phyloP scores from a whole-genome alignment of 495 filamentous ascomycete species.

The Barbatosphaeria neglecta region DNA sequence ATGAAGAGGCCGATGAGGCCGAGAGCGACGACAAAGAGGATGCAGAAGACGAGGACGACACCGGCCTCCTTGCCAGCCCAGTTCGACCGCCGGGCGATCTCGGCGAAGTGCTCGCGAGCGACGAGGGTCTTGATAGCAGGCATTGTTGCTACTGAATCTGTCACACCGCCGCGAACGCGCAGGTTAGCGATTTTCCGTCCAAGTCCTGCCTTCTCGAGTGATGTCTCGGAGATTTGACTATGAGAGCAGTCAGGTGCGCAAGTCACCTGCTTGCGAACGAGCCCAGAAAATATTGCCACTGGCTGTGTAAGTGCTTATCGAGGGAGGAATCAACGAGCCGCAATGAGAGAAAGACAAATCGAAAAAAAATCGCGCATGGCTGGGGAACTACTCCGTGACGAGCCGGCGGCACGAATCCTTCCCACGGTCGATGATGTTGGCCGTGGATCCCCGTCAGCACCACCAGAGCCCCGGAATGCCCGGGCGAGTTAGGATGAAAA shows the following conservation, averaged over 20 bases:
- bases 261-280: too few species aligned
- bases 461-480: not conserved
- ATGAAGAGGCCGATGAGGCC: conserved; percentile 35
- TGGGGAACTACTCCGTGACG: not conserved
- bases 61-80: conserved; percentile 39
- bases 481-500: too few species aligned
- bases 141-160: conserved; percentile 18
- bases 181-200: too few species aligned
- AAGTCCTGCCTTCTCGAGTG: too few species aligned
- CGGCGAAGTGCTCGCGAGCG: conserved; percentile 31
- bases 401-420: not conserved
- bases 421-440: not conserved
- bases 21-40: conserved; percentile 40
- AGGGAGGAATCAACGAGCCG: too few species aligned
- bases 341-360: too few species aligned
- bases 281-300: too few species aligned
- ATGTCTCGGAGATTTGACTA: too few species aligned
- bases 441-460: not conserved
- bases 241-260: too few species aligned
- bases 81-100: conserved; percentile 39
- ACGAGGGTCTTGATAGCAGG: conserved; percentile 34
- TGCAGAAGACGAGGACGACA: conserved; percentile 48
- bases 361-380: not conserved
- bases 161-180: too few species aligned
- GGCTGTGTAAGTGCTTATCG: too few species aligned